Percentiles rank a stretch among this genome's conserved stretches.
phyloP scores from a whole-genome alignment of 2,329 filamentous ascomycete genomes.

The Colletotrichum destructivum region DNA sequence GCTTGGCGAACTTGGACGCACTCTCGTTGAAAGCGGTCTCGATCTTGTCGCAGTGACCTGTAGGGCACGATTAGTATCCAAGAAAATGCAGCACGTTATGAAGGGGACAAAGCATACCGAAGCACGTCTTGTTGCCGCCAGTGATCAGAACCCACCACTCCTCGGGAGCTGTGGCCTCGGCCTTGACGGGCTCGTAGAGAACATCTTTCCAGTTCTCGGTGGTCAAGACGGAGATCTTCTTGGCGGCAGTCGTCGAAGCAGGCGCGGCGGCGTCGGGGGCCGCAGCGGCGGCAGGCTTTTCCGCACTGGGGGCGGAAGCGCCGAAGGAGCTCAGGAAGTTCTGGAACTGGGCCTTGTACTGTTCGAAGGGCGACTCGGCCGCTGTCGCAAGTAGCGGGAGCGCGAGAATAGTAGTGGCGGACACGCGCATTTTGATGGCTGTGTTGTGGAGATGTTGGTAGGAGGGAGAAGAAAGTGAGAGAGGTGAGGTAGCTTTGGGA shows the following conservation, averaged over 20 bases:
- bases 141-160: constrained; percentile 84
- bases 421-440: constrained; percentile 68
- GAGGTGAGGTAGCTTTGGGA: constrained; percentile 21
- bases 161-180: constrained; percentile 73
- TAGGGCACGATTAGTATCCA: constrained; percentile 41
- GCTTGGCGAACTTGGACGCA: constrained; percentile 72
- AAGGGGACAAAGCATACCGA: constrained; percentile 60
- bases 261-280: constrained; percentile 59
- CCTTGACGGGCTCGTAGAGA: constrained; percentile 73
- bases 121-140: constrained; percentile 85
- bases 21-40: constrained; percentile 79
- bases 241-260: constrained; percentile 55
- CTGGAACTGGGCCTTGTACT: constrained; percentile 76
- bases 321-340: constrained; percentile 74
- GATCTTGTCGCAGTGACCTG: constrained; percentile 75
- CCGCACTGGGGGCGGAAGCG: constrained; percentile 66
- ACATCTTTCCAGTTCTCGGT: constrained; percentile 80
- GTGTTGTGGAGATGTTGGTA: constrained; percentile 46
- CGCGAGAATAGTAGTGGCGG: constrained; percentile 65
- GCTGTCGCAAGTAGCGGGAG: constrained; percentile 70
- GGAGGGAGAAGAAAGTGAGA: constrained; percentile 35
- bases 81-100: constrained; percentile 36
- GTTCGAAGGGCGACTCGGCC: constrained; percentile 66
- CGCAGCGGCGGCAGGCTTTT: constrained; percentile 52
- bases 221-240: constrained; percentile 69